phyloP scores from a whole-genome alignment of 108 stramenopile species.

The Aurantiochytrium sp. region DNA sequence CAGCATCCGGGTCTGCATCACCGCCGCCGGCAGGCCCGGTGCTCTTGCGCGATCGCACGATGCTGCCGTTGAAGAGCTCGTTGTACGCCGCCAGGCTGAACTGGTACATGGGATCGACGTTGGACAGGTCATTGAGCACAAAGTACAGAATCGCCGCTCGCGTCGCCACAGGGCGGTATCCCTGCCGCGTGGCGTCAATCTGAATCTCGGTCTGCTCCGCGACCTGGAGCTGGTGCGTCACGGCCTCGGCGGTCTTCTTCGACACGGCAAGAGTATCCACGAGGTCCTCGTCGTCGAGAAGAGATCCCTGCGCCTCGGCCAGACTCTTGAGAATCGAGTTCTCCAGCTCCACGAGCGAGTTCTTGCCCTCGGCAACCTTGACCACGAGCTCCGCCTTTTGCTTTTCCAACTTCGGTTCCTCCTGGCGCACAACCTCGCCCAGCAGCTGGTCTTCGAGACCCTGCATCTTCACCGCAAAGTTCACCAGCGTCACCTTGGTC shows the following conservation, averaged over 20 bases:
- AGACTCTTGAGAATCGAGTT: slow-evolving; percentile 61
- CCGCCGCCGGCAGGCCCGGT: background rate
- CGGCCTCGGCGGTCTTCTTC: slow-evolving; percentile 61
- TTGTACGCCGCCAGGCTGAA: slow-evolving; percentile 64
- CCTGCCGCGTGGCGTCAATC: slow-evolving; percentile 61
- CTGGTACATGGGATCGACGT: slow-evolving; percentile 70
- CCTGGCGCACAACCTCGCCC: slow-evolving; percentile 59
- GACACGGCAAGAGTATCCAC: slow-evolving; percentile 62
- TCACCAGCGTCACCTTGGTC: slow-evolving; percentile 64
- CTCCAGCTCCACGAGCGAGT: slow-evolving; percentile 61
- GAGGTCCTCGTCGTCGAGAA: slow-evolving; percentile 60
- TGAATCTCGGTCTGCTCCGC: slow-evolving; percentile 60
- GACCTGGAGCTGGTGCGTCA: slow-evolving; percentile 56
- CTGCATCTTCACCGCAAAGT: slow-evolving; percentile 65
- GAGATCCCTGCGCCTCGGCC: slow-evolving; percentile 51
- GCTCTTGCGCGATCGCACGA: slow-evolving; percentile 37
- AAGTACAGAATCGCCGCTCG: slow-evolving; percentile 65
- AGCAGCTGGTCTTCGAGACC: slow-evolving; percentile 66
- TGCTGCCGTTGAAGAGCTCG: slow-evolving; percentile 58
- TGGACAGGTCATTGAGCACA: slow-evolving; percentile 57
- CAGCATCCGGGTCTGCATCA: background rate
- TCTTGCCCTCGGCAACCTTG: slow-evolving; percentile 57
- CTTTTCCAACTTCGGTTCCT: slow-evolving; percentile 59
- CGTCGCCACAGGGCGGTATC: slow-evolving; percentile 58
- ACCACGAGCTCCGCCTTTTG: slow-evolving; percentile 61